Evolutionary conservation across 495 filamentous ascomycete species (phyloP).

Genomic region (Patellaria atrata): DNA sequence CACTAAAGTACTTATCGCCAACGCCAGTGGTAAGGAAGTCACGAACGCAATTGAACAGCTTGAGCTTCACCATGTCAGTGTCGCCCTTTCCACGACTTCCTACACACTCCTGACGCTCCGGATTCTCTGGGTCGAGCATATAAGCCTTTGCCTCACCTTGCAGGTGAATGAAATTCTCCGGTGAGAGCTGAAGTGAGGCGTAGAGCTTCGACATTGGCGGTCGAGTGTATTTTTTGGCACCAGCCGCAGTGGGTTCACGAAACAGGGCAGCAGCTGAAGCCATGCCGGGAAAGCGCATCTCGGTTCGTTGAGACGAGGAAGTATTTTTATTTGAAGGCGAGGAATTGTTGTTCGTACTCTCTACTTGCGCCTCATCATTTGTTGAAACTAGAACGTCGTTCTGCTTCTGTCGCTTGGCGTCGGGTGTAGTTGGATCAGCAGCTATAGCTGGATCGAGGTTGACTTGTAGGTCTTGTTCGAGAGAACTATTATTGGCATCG

Average conservation of each 20-base stretch:
- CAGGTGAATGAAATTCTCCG: slow-evolving; percentile 44
- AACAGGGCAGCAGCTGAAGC: slow-evolving; percentile 47
- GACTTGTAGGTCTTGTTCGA: too few species aligned
- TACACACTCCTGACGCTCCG: slow-evolving; percentile 44
- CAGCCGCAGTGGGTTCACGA: slow-evolving; percentile 32
- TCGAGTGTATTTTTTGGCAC: slow-evolving; percentile 43
- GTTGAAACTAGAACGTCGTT: too few species aligned
- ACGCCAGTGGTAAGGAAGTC: slow-evolving; percentile 42
- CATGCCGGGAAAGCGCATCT: slow-evolving; percentile 38
- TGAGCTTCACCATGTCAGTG: slow-evolving; percentile 45
- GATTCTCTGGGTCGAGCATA: slow-evolving; percentile 44
- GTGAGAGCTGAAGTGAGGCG: slow-evolving; percentile 39
- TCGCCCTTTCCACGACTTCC: slow-evolving; percentile 45
- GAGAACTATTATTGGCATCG: too few species aligned
- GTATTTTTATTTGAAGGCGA: slow-evolving; percentile 24
- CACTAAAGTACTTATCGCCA: slow-evolving; percentile 43
- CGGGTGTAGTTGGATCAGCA: too few species aligned
- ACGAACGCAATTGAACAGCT: slow-evolving; percentile 45
- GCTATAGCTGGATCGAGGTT: too few species aligned
- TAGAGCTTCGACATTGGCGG: slow-evolving; percentile 50
- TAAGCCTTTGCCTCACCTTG: slow-evolving; percentile 45
- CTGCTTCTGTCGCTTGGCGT: too few species aligned
- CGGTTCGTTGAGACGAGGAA: slow-evolving; percentile 23
- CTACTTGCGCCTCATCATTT: too few species aligned
- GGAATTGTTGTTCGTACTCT: too few species aligned